Conservation (phyloP, 2,329 filamentous ascomycete species). For the Fusarium camptoceras region DNA sequence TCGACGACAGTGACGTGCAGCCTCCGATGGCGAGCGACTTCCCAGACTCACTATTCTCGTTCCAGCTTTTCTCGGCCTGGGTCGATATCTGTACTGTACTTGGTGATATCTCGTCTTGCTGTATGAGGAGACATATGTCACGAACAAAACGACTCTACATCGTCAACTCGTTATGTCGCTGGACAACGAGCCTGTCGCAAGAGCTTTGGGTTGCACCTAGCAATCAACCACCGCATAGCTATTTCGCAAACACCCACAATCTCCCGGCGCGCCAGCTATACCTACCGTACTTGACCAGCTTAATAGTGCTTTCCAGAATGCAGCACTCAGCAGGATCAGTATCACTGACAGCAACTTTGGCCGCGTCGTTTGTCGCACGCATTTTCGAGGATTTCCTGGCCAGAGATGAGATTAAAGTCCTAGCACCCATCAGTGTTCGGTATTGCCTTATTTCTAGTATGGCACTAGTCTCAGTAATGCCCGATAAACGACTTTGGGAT, state of each 20-base stretch:
- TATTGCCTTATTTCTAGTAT: conserved; percentile 3
- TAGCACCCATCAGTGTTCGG: background rate
- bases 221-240: background rate
- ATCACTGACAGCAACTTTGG: background rate
- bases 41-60: background rate
- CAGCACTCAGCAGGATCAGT: background rate
- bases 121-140: background rate
- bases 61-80: background rate
- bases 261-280: background rate
- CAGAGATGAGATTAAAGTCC: background rate
- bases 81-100: background rate
- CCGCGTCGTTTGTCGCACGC: background rate
- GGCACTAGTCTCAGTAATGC: background rate
- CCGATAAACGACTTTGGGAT: background rate
- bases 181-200: background rate
- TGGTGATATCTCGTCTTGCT: conserved; percentile 2
- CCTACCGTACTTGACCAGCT: background rate
- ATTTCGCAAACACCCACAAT: background rate
- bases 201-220: background rate
- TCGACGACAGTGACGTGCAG: conserved; percentile 2
- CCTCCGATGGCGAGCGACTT: background rate
- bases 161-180: background rate
- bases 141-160: conserved; percentile 3
- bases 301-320: conserved; percentile 2
- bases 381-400: conserved; percentile 1